Evolutionary conservation across 805 yeast species (phyloP).

Genomic region (Maudiozyma saulgeensis): DNA sequence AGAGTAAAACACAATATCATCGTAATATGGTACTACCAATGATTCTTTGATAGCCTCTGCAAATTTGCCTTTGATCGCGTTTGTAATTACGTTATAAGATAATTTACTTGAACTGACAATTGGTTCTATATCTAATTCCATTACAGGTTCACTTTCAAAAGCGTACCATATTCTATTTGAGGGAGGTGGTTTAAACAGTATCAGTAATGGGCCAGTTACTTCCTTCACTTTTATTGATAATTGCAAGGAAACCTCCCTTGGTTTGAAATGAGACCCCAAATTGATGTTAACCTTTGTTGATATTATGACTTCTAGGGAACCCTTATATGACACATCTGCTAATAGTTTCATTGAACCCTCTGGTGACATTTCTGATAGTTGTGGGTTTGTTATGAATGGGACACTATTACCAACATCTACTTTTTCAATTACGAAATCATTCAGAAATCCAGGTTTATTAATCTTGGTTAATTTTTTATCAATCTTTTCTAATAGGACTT

Average conservation of each 20-base stretch:
- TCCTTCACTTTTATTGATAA: conserved; percentile 58
- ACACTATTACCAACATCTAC: conserved; percentile 72
- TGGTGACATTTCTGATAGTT: conserved; percentile 57
- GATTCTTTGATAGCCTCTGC: conserved; percentile 72
- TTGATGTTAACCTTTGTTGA: conserved; percentile 73
- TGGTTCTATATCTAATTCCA: conserved; percentile 77
- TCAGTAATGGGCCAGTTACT: conserved; percentile 62
- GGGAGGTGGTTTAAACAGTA: conserved; percentile 81
- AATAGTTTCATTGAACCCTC: conserved; percentile 67
- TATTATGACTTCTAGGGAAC: conserved; percentile 65
- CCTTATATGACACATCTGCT: conserved; percentile 57
- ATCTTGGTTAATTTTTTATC: conserved; percentile 67
- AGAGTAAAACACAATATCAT: conserved; percentile 65
- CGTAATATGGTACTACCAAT: conserved; percentile 80
- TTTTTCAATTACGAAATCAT: conserved; percentile 64
- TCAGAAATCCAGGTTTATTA: conserved; percentile 79
- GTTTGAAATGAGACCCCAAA: conserved; percentile 64
- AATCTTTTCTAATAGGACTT: conserved; percentile 47
- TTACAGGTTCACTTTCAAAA: conserved; percentile 66
- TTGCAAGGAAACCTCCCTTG: conserved; percentile 65
- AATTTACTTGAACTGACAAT: conserved; percentile 79
- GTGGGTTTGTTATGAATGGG: conserved; percentile 71
- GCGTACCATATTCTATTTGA: conserved; percentile 86
- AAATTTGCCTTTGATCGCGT: conserved; percentile 66
- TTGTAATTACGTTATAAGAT: conserved; percentile 69